A percentile compares a stretch with the other conserved stretches of the same genome.
These are phyloP conservation scores for Massarina eburnea DNA, from an alignment of 2,329 filamentous ascomycete genomes.

Conservation along the genomic window DNA sequence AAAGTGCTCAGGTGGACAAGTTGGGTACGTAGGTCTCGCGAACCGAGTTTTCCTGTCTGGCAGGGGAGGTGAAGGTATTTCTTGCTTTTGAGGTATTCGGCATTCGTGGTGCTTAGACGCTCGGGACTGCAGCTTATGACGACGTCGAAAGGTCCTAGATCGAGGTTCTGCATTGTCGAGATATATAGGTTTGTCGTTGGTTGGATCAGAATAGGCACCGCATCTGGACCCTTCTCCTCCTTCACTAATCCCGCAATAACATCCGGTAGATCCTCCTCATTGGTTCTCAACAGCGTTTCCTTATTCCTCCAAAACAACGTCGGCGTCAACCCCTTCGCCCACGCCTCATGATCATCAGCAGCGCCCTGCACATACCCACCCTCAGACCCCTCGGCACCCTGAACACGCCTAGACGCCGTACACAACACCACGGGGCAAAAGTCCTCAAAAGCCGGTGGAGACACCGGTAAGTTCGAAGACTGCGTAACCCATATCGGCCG, in stretches of 20 bases:
- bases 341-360: conserved; percentile 92
- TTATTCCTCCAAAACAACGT: conserved; percentile 76
- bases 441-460: conserved; percentile 53
- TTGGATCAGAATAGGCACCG: conserved; percentile 42
- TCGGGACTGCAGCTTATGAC: conserved; percentile 50
- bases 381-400: conserved; percentile 68
- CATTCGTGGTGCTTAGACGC: conserved; percentile 29
- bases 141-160: conserved; percentile 42
- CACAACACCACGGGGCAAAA: conserved; percentile 79
- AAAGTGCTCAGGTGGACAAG: conserved; percentile 66
- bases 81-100: conserved; percentile 39
- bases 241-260: conserved; percentile 52
- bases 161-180: conserved; percentile 39
- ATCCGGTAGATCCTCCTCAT: conserved; percentile 65
- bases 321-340: conserved; percentile 80
- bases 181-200: conserved; percentile 47
- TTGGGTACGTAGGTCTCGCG: conserved; percentile 75
- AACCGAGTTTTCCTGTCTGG: conserved; percentile 73
- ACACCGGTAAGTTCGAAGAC: conserved; percentile 55
- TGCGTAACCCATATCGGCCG: conserved; percentile 79
- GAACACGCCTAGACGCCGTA: conserved; percentile 75
- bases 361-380: conserved; percentile 89
- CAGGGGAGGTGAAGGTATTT: conserved; percentile 63
- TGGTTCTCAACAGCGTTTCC: conserved; percentile 59
- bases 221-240: conserved; percentile 12